Conservation (phyloP, 495 filamentous ascomycete genomes). For the Zalerion maritima region DNA sequence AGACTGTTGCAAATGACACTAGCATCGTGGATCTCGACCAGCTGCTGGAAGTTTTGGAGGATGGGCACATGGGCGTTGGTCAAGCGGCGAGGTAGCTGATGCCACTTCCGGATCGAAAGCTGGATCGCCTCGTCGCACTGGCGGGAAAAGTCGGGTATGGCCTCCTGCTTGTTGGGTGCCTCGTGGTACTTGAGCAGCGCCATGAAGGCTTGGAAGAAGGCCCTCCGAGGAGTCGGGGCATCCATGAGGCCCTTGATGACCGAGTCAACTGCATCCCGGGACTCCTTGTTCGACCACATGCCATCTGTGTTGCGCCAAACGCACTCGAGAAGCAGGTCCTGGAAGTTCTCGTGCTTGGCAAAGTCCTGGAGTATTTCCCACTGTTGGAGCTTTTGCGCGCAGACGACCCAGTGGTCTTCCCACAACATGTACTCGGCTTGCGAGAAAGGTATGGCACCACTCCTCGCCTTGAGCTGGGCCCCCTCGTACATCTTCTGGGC, state of each 20-base stretch:
- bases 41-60: conserved; percentile 91
- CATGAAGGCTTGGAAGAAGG: conserved; percentile 98
- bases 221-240: conserved; percentile 80
- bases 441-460: conserved; percentile 83
- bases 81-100: conserved; percentile 81
- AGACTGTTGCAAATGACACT: conserved; percentile 89
- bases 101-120: conserved; percentile 93
- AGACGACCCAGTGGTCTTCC: conserved; percentile 98
- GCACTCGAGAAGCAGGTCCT: conserved; percentile 89
- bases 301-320: conserved; percentile 87
- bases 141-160: conserved; percentile 62
- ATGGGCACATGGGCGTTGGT: conserved; percentile 93
- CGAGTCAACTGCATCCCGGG: conserved; percentile 75
- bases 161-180: conserved; percentile 78
- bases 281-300: conserved; percentile 75
- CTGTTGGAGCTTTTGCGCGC: conserved; percentile 94
- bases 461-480: conserved; percentile 92
- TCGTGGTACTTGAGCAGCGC: conserved; percentile 81
- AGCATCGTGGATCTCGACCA: conserved; percentile 97
- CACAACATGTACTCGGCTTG: conserved; percentile 96
- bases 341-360: conserved; percentile 97
- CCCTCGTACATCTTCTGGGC: conserved; percentile 90
- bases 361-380: conserved; percentile 97
- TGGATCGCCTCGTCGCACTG: conserved; percentile 95
- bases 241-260: conserved; percentile 94